phyloP scores from a whole-genome alignment of 805 yeast species.

The Candida nonsorbophila region DNA sequence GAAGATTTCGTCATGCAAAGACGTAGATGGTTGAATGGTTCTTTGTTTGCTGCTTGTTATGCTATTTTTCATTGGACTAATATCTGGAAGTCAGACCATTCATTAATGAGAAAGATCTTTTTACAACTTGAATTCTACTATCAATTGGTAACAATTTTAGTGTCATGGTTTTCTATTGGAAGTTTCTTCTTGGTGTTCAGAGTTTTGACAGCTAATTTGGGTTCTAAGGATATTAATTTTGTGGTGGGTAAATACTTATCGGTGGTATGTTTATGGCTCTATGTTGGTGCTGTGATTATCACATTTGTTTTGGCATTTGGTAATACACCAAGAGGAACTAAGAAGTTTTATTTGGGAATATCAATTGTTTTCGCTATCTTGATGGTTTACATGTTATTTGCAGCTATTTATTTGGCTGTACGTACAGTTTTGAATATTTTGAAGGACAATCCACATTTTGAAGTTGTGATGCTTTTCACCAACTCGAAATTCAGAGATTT shows the following conservation, averaged over 20 bases:
- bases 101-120: conserved; percentile 69
- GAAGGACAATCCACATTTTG: conserved; percentile 37
- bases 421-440: conserved; percentile 59
- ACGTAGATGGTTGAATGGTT: conserved; percentile 98
- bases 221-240: conserved; percentile 54
- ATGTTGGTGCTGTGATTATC: conserved; percentile 71
- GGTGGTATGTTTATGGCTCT: conserved; percentile 79
- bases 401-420: conserved; percentile 76
- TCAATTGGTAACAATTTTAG: conserved; percentile 66
- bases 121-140: conserved; percentile 85
- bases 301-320: conserved; percentile 91
- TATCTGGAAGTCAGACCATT: conserved; percentile 87
- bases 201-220: conserved; percentile 76
- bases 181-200: conserved; percentile 88
- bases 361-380: conserved; percentile 78
- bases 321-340: conserved; percentile 89
- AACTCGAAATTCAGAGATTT: conserved; percentile 78
- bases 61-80: conserved; percentile 81
- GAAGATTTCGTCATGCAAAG: conserved; percentile 95
- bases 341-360: conserved; percentile 66
- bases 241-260: conserved; percentile 74
- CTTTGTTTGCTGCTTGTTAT: conserved; percentile 92
- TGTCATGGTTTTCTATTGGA: conserved; percentile 91
- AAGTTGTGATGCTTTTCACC: conserved; percentile 45
- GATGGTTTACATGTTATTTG: conserved; percentile 86